Conservation (phyloP, 2,329 filamentous ascomycete genomes). For the Dothidotthia symphoricarpi region DNA sequence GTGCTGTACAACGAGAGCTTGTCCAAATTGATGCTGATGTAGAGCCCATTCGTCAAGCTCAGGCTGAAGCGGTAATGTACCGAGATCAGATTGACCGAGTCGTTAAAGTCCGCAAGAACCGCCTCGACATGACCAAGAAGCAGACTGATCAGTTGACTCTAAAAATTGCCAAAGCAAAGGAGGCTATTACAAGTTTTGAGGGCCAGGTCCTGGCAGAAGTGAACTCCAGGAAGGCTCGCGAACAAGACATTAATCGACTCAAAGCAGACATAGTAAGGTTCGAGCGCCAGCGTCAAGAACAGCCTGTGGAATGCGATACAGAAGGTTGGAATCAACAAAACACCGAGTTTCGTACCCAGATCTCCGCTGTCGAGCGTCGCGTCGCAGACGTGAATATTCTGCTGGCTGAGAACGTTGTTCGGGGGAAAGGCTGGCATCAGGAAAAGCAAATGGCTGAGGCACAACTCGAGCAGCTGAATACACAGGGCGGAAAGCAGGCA, state of each 20-base stretch:
- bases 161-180: conserved; percentile 36
- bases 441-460: conserved; percentile 30
- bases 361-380: conserved; percentile 52
- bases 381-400: conserved; percentile 46
- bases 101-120: conserved; percentile 55
- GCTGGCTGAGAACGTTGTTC: conserved; percentile 16
- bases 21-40: conserved; percentile 59
- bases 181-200: conserved; percentile 45
- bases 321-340: conserved; percentile 70
- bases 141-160: conserved; percentile 47
- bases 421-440: conserved; percentile 9
- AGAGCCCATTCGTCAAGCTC: conserved; percentile 67
- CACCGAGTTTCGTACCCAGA: conserved; percentile 54
- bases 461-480: conserved; percentile 23
- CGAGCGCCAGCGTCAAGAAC: conserved; percentile 62
- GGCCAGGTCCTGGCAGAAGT: conserved; percentile 43
- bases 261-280: conserved; percentile 59
- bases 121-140: conserved; percentile 56
- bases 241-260: conserved; percentile 29
- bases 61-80: conserved; percentile 71
- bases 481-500: conserved; percentile 43
- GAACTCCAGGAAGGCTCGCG: conserved; percentile 43
- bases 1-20: conserved; percentile 57
- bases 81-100: conserved; percentile 55
- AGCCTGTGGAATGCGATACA: conserved; percentile 66